These are phyloP conservation scores for Ilex asprella DNA, from an alignment of 257 asterid genomes.

Conservation along the genomic window DNA sequence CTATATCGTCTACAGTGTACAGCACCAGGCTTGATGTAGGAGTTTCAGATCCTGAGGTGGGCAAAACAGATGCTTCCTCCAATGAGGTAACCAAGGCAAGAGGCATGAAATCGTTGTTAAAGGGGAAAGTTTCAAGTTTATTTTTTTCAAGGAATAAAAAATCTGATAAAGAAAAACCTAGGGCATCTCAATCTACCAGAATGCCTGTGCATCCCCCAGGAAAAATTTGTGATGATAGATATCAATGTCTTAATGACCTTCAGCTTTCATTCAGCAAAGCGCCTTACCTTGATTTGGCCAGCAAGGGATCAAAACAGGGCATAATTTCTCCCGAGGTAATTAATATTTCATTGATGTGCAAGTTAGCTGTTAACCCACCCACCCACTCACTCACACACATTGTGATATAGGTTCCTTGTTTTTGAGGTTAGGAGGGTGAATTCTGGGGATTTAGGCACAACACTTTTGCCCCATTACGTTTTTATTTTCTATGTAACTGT, in stretches of 20 bases:
- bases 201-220: slow-evolving; percentile 20
- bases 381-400: slow-evolving; percentile 8
- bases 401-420: too few species aligned
- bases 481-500: too few species aligned
- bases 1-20: slow-evolving; percentile 11
- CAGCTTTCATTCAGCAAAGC: slow-evolving; percentile 23
- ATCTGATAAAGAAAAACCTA: slow-evolving; percentile 38
- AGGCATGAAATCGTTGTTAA: slow-evolving; percentile 15
- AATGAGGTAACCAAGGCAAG: slow-evolving; percentile 10
- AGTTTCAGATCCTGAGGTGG: slow-evolving; percentile 4
- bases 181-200: slow-evolving; percentile 20
- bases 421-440: neutral
- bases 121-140: slow-evolving; percentile 14
- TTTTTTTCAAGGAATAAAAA: slow-evolving; percentile 18
- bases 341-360: neutral
- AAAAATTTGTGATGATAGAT: slow-evolving; percentile 16
- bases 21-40: slow-evolving; percentile 7
- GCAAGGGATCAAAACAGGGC: slow-evolving; percentile 17
- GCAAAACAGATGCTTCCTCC: slow-evolving; percentile 7
- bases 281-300: slow-evolving; percentile 25
- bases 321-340: slow-evolving; percentile 48
- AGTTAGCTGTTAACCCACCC: slow-evolving; percentile 1
- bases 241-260: slow-evolving; percentile 19
- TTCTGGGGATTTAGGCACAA: neutral
- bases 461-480: too few species aligned